These are phyloP conservation scores for Rehmannia glutinosa DNA, from an alignment of 257 asterid genomes.

Conservation along the genomic window DNA sequence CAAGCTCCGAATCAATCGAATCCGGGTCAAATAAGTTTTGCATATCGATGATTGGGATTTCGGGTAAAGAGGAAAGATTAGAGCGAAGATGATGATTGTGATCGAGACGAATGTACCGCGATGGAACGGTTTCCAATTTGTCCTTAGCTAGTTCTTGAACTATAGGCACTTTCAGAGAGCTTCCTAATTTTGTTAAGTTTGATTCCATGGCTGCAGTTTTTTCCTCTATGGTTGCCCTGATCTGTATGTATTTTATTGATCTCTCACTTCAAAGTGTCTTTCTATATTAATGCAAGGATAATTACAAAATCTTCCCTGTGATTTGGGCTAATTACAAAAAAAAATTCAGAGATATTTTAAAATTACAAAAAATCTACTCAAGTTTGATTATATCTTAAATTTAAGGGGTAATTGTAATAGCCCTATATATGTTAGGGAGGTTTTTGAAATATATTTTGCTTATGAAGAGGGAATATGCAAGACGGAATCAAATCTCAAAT, in stretches of 20 bases:
- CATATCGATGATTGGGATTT: constrained; percentile 46
- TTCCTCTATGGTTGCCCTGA: not conserved
- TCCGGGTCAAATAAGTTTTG: constrained; percentile 14
- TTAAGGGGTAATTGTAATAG: no score
- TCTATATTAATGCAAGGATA: no score
- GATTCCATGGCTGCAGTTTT: constrained; percentile 16
- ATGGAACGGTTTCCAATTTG: constrained; percentile 27
- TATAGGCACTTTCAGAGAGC: constrained; percentile 44
- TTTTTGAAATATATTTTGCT: no score
- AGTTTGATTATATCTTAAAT: no score
- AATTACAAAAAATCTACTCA: no score
- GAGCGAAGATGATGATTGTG: constrained; percentile 11
- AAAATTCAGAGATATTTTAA: no score
- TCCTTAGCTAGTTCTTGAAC: constrained; percentile 55
- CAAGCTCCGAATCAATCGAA: constrained; percentile 34
- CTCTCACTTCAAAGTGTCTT: not conserved
- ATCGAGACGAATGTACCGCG: constrained; percentile 39
- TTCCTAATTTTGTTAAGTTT: constrained; percentile 15
- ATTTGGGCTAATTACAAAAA: no score
- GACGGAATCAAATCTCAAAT: no score
- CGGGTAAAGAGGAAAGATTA: constrained; percentile 7
- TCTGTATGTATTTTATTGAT: not conserved
- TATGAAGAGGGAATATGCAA: no score
- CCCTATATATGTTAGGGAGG: no score
- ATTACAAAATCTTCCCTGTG: no score